Conservation (phyloP, 257 asterid genomes). For the Solanum ahanhuiri region DNA sequence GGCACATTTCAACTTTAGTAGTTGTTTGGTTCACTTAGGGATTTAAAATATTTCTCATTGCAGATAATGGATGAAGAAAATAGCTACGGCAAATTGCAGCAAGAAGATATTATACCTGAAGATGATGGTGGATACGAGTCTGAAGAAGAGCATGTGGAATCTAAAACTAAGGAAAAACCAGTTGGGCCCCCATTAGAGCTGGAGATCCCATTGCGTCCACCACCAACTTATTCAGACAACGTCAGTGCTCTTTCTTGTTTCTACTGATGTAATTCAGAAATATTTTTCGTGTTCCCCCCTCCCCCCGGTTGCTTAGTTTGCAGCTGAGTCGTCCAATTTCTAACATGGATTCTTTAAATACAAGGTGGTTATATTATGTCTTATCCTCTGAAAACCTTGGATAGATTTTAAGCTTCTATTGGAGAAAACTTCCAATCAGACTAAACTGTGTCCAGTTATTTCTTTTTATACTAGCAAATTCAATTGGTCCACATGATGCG, state of each 20-base stretch:
- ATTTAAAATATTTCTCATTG: conserved; percentile 2
- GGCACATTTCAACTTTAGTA: background rate
- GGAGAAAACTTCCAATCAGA: background rate
- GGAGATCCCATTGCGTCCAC: conserved; percentile 73
- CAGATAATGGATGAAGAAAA: conserved; percentile 65
- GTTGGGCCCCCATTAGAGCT: conserved; percentile 91
- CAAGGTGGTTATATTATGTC: background rate
- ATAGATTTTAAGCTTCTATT: background rate
- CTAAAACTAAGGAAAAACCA: conserved; percentile 75
- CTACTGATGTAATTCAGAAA: background rate
- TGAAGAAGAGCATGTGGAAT: conserved; percentile 75
- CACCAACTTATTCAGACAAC: conserved; percentile 76
- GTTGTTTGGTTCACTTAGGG: background rate
- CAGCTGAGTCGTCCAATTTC: background rate
- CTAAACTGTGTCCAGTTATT: background rate
- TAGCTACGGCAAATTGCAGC: conserved; percentile 54
- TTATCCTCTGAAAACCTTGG: background rate
- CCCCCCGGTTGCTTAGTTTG: background rate
- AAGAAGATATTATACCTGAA: conserved; percentile 83
- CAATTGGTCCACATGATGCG: background rate
- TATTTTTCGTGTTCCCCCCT: background rate
- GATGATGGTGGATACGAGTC: conserved; percentile 79
- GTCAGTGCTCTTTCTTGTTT: conserved; percentile 21
- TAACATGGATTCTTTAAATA: background rate
- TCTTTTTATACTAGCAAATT: background rate